A percentile compares a stretch with the other conserved stretches of the same genome.
phyloP scores from a whole-genome alignment of 371 early-diverging fungal species.

The Saksenaea oblongispora region DNA sequence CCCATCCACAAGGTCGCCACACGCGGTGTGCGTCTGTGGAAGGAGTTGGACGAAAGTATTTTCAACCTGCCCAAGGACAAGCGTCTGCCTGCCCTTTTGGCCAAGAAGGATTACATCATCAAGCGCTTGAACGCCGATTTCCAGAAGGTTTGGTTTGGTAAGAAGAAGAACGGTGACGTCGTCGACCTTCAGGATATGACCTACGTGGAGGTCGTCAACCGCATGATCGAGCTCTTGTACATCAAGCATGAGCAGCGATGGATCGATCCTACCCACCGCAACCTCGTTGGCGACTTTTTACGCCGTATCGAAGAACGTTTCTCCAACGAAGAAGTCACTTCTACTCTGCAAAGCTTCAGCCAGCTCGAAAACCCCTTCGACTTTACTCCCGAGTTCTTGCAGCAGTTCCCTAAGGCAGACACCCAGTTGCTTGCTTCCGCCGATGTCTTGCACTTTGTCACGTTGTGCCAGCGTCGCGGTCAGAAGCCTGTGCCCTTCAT shows the following conservation, averaged over 20 bases:
- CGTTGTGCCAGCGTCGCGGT: slow-evolving; percentile 78
- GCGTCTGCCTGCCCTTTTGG: slow-evolving; percentile 76
- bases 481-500: slow-evolving; percentile 95
- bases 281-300: slow-evolving; percentile 86
- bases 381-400: slow-evolving; percentile 75
- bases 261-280: slow-evolving; percentile 85
- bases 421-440: slow-evolving; percentile 86
- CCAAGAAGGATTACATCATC: slow-evolving; percentile 93
- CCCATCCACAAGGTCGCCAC: slow-evolving; percentile 98
- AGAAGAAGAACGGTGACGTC: slow-evolving; percentile 76
- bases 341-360: slow-evolving; percentile 71
- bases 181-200: slow-evolving; percentile 91
- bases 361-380: slow-evolving; percentile 72
- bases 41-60: slow-evolving; percentile 93
- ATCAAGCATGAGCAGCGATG: slow-evolving; percentile 80
- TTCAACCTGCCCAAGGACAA: slow-evolving; percentile 90
- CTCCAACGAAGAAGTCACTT: slow-evolving; percentile 53
- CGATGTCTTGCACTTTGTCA: slow-evolving; percentile 89
- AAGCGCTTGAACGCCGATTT: slow-evolving; percentile 89
- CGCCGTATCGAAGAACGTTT: slow-evolving; percentile 93
- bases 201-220: slow-evolving; percentile 86
- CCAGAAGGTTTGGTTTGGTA: slow-evolving; percentile 95
- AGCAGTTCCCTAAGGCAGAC: slow-evolving; percentile 76
- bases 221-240: slow-evolving; percentile 84
- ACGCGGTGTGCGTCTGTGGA: slow-evolving; percentile 92